These are phyloP conservation scores for Scytalidium sp. DNA, from an alignment of 2,329 filamentous ascomycete species.

Conservation along the genomic window DNA sequence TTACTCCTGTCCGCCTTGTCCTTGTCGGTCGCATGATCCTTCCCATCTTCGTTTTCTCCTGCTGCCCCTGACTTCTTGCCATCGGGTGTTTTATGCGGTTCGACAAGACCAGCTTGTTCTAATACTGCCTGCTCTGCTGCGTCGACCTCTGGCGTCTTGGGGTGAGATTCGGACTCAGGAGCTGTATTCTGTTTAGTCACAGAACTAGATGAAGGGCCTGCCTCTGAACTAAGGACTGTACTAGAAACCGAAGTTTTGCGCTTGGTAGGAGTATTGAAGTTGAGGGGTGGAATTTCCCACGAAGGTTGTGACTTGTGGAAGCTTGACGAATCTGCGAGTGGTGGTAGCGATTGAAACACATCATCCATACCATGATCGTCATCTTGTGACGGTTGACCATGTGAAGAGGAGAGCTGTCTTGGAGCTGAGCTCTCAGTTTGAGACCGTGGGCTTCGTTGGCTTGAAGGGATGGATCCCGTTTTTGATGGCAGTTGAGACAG, in stretches of 20 bases:
- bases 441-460: conserved; percentile 27
- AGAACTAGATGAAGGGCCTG: conserved; percentile 28
- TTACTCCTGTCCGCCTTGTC: conserved; percentile 37
- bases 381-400: conserved; percentile 27
- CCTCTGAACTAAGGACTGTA: conserved; percentile 29
- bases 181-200: conserved; percentile 28
- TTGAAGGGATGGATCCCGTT: conserved; percentile 28
- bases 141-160: conserved; percentile 37
- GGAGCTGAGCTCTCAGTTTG: conserved; percentile 26
- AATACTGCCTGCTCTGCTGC: conserved; percentile 66
- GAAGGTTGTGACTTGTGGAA: conserved; percentile 39
- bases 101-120: conserved; percentile 64
- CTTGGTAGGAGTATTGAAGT: conserved; percentile 30
- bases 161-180: conserved; percentile 29
- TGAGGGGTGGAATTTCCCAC: conserved; percentile 39
- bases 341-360: conserved; percentile 47
- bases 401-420: conserved; percentile 20
- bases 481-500: conserved; percentile 30
- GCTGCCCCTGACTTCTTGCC: conserved; percentile 30
- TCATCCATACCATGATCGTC: conserved; percentile 39
- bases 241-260: conserved; percentile 44
- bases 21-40: conserved; percentile 15
- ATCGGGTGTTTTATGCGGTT: conserved; percentile 39
- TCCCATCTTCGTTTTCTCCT: conserved; percentile 31
- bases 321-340: conserved; percentile 33